phyloP scores from a whole-genome alignment of 1,139 yeast species.

The Meyerozyma athensensis region DNA sequence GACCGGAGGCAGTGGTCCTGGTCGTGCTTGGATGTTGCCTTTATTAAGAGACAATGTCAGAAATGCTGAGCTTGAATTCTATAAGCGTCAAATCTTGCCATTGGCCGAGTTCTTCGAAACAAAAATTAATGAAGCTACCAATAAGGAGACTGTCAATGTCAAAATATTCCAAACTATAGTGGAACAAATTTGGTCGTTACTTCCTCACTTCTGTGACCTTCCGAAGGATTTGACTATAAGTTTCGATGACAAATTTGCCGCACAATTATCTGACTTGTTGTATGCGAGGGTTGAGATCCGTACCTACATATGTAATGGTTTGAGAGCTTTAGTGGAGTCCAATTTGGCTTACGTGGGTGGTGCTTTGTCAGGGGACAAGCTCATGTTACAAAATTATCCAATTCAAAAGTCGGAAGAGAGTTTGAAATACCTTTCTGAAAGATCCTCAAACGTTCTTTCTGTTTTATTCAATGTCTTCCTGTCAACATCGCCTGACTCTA shows the following conservation, averaged over 20 bases:
- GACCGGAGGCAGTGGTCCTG: conserved; percentile 43
- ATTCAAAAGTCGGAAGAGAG: conserved; percentile 50
- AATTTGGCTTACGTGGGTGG: conserved; percentile 61
- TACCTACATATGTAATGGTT: conserved; percentile 73
- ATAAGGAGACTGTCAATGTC: conserved; percentile 54
- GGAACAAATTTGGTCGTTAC: conserved; percentile 88
- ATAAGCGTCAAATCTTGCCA: conserved; percentile 62
- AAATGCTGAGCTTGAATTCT: conserved; percentile 64
- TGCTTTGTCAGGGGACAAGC: conserved; percentile 50
- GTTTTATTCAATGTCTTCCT: conserved; percentile 89
- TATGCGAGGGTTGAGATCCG: conserved; percentile 75
- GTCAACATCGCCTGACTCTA: conserved; percentile 76
- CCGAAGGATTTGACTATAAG: conserved; percentile 66
- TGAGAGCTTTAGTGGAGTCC: conserved; percentile 74
- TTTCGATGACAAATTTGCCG: conserved; percentile 75
- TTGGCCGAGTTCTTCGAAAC: conserved; percentile 53
- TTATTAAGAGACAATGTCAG: conserved; percentile 80
- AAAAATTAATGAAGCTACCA: conserved; percentile 39
- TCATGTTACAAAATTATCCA: conserved; percentile 61
- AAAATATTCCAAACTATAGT: conserved; percentile 78
- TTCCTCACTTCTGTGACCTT: conserved; percentile 86
- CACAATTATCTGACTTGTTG: conserved; percentile 65
- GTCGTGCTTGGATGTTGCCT: conserved; percentile 96
- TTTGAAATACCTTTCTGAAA: conserved; percentile 56
- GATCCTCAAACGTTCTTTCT: conserved; percentile 72